Evolutionary conservation across 805 yeast species (phyloP), one percentile per base, ranked within the genome.

Genomic region (Lipomyces sp.): DNA sequence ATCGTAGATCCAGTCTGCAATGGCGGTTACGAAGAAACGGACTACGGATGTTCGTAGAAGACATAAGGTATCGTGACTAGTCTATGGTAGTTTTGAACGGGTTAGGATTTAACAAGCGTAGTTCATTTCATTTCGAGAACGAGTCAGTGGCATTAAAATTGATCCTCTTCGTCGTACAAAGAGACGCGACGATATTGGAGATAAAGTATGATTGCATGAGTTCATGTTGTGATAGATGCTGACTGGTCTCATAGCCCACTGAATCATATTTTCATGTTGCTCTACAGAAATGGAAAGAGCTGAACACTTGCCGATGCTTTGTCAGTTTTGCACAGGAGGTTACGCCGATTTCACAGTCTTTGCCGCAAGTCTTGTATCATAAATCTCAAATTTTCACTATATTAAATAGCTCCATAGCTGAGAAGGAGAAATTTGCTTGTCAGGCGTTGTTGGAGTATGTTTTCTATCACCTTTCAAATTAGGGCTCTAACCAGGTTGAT

Each of bases 271-370:
- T 93, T 72, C 77, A 89, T 35, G 84, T 95, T 11, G 87, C 97
- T 0, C 80, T 90, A 67, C 88, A 89, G 57, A 92, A 90, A 72
- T 94, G 98, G 97, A 84, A 81, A 65, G 98, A 95, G 74, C 86
- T 90, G 64, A 94, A 93, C 75, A 78, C 90, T 64, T 87, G 97
- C 53, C 87, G 86, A 3, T 81, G 82, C 56, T 95, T 91, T 74
- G 83, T 88, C 1, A 86, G 83, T 2, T 89, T 92, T 72, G 79
- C 83, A 2, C 84, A 83, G 5, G 82, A 82, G 56, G 84, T 89
- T 0, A 85, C 85, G 66, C 80, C 82, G 1, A 71, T 83, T 13
- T 81, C 85, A 11, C 89, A 87, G 74, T 87, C 96, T 7, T 79
- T 95, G 56, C 94, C 98, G 0, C 95, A 90, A 77, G 80, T 95